Evolutionary conservation across 768 basidiomycete species (phyloP), one percentile per base, ranked within the genome.

Genomic region (Leccinellum albellum): DNA sequence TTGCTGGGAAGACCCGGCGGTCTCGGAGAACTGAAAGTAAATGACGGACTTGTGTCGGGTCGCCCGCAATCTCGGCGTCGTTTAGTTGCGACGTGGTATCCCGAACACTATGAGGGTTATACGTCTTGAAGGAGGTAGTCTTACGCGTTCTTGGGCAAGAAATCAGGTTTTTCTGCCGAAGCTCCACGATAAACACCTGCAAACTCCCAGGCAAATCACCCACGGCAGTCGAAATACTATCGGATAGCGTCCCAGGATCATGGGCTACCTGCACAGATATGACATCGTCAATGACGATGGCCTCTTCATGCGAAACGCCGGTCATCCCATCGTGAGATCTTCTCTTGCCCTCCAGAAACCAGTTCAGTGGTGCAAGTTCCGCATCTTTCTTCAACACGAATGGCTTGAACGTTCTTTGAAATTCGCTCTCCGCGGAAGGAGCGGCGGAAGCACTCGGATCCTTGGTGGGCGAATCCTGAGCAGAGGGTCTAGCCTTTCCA

Each of bases 351-450:
- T 70, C 71, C 55, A 72, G 64, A 72, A 90, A 92, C 78, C 83
- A 84, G 63, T 94, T 94, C 37, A 78, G 65, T 0, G 89, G 88
- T 3, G 92, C 91, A 17, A 94, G 64, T 26, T 78, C 75, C 6
- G 83, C 81, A 58, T 84, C 89, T 66, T 88, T 92, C 76, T 89
- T 91, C 57, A 89, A 62, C 5, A 82, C 77, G 68, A 93, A 96
- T 1, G 91, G 86, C 63, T 82, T 86, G 76, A 97, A 97, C 1
- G 78, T 77, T 63, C 75, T 82, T 53, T 87, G 80, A 63, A 91
- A 96, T 47, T 94, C 88, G 15, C 82, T 81, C 28, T 77, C 75
- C 29, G 65, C 68, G 6, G 76, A 77, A 47, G 82, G 56, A 14
- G 57, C 56, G 17, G 59, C 68, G 45, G 69, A 54, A 9, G 73